Conservation (phyloP, 352 stramenopile genomes). For the Phytopythium sindhum region DNA sequence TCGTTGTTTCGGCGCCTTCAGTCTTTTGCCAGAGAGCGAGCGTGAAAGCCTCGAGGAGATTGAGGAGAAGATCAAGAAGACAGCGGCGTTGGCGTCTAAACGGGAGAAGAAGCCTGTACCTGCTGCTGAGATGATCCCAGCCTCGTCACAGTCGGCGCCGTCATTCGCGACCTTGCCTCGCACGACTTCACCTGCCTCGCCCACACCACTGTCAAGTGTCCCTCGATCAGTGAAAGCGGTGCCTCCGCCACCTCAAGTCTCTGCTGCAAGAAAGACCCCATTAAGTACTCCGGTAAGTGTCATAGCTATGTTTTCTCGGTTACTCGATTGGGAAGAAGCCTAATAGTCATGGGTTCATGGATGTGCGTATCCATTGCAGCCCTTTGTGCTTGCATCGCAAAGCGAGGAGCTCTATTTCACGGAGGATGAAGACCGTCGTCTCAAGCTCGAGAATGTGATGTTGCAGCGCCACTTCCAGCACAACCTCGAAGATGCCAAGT, state of each 20-base stretch:
- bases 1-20: conserved; percentile 10
- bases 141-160: neutral
- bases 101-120: neutral
- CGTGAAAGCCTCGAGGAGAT: conserved; percentile 40
- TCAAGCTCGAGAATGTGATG: conserved; percentile 69
- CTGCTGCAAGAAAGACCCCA: neutral
- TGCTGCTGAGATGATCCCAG: neutral
- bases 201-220: neutral
- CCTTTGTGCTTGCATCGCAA: conserved; percentile 35
- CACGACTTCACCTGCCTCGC: neutral
- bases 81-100: conserved; percentile 5
- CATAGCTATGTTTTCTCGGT: neutral
- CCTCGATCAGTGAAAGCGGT: neutral
- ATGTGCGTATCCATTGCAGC: neutral
- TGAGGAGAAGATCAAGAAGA: conserved; percentile 37
- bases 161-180: neutral
- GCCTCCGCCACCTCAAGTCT: neutral
- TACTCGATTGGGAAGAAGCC: neutral
- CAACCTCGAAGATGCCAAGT: conserved; percentile 85
- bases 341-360: neutral
- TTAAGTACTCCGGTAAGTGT: neutral
- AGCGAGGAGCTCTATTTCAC: conserved; percentile 56
- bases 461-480: conserved; percentile 84
- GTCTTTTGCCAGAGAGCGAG: conserved; percentile 63
- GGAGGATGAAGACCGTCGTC: conserved; percentile 53